Base-by-base conservation (phyloP, 805 yeast species). In the Candida maltosa region DNA sequence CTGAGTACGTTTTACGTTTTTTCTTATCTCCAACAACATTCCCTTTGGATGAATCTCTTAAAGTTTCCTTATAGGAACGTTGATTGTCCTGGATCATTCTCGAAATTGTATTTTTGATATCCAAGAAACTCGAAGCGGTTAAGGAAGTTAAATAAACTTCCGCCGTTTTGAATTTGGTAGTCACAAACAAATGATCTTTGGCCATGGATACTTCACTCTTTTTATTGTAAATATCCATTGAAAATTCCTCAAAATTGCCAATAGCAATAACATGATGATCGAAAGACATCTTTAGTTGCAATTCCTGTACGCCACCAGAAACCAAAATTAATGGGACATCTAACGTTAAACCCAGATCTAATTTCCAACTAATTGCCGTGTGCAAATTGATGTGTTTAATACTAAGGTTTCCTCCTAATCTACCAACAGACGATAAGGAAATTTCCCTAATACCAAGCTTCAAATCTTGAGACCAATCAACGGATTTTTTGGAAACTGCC, bases 221-320 rank as follows among this genome's bases (percentile, higher is more conserved):
- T 48, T 83, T 86, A 53, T 91, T 93, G 54, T 73, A 80, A 14
- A 87, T 63, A 17, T 76, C 77, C 11, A 83, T 57, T 9, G 70
- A 60, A 17, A 78, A 60, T 1, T 62, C 60, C 5, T 65, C 57
- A 15, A 83, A 54, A 11, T 70, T 68, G 2, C 79, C 75, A 30
- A 91, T 73, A 22, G 86, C 73, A 54, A 93, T 88, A 12, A 86
- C 76, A 52, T 91, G 96, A 54, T 79, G 87, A 53, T 93, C 97
- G 48, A 91, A 78, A 0, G 88, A 79, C 4, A 80, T 61, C 48
- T 83, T 83, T 2, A 75, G 48, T 18, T 79, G 77, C 15, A 86
- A 47, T 4, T 68, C 60, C 2, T 65, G 77, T 21, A 87, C 52
- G 0, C 82, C 79, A 4, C 77, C 64, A 0, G 82, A 69, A 2